A percentile compares a stretch with the other conserved stretches of the same genome.
Conservation (phyloP, 495 filamentous ascomycete species). For the Corynascus novoguineensis region DNA sequence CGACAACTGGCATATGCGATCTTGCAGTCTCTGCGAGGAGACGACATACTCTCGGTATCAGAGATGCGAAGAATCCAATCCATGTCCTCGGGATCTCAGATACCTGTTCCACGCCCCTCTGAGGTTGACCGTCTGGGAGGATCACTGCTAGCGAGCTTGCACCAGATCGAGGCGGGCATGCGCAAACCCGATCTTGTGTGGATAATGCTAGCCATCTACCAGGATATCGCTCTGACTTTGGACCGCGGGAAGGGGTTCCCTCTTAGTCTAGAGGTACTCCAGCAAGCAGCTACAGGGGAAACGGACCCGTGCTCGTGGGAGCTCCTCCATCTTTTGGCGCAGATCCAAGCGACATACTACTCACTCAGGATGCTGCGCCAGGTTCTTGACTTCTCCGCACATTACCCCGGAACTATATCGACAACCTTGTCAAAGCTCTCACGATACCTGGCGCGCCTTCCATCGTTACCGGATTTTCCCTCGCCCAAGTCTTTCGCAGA, state of each 20-base stretch:
- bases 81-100: conserved; percentile 16
- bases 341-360: conserved; percentile 58
- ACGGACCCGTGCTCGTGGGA: conserved; percentile 46
- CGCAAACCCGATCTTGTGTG: conserved; percentile 24
- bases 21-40: conserved; percentile 37
- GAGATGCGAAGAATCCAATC: conserved; percentile 31
- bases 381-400: conserved; percentile 34
- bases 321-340: conserved; percentile 57
- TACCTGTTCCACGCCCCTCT: conserved; percentile 9
- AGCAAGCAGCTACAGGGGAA: conserved; percentile 16
- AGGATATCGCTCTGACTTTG: conserved; percentile 38
- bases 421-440: conserved; percentile 2
- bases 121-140: conserved; percentile 6
- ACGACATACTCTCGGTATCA: conserved; percentile 12
- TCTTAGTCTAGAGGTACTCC: conserved; percentile 25
- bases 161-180: not conserved
- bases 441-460: conserved; percentile 8
- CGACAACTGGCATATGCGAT: conserved; percentile 56
- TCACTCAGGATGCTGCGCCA: conserved; percentile 62
- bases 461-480: conserved; percentile 21
- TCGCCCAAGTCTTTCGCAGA: conserved; percentile 17
- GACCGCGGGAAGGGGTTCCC: conserved; percentile 26
- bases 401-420: not conserved
- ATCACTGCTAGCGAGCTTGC: conserved; percentile 13
- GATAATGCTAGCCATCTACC: conserved; percentile 38